Conservation (phyloP, 2,329 filamentous ascomycete species). For the Elsinoe australis region DNA sequence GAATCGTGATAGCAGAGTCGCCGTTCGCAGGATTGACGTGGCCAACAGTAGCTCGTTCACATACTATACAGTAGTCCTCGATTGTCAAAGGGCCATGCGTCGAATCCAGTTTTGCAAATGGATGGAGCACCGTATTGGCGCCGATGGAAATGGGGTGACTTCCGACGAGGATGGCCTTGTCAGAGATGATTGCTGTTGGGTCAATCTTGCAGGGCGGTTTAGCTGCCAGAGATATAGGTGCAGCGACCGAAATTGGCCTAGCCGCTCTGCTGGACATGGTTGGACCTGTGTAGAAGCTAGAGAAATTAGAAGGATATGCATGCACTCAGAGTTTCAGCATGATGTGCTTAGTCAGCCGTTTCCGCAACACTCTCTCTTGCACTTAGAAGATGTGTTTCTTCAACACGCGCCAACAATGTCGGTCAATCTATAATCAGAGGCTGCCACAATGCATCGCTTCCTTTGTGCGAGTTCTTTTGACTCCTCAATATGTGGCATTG, state of each 20-base stretch:
- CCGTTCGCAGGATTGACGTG: slow-evolving; percentile 19
- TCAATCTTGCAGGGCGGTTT: slow-evolving; percentile 39
- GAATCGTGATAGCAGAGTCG: slow-evolving; percentile 32
- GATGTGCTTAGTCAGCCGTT: no score
- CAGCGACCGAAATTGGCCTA: not conserved
- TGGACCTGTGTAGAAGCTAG: not conserved
- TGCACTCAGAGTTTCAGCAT: no score
- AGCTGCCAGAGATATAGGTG: not conserved
- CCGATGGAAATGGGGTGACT: slow-evolving; percentile 71
- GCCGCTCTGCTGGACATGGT: slow-evolving; percentile 6
- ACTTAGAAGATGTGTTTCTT: no score
- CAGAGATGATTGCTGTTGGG: slow-evolving; percentile 41
- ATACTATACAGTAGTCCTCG: slow-evolving; percentile 59
- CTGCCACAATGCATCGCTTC: no score
- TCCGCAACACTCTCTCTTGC: no score
- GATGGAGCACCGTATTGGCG: slow-evolving; percentile 74
- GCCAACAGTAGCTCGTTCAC: slow-evolving; percentile 51
- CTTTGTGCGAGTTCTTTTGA: no score
- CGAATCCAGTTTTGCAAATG: slow-evolving; percentile 54
- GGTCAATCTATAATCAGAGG: no score
- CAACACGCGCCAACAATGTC: no score
- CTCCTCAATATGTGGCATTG: no score
- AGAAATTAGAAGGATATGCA: not conserved
- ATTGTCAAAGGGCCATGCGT: slow-evolving; percentile 37
- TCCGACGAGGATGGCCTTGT: slow-evolving; percentile 51